These are phyloP conservation scores for Citrus reticulata DNA, from an alignment of 345 rosid genomes.

Conservation along the genomic window DNA sequence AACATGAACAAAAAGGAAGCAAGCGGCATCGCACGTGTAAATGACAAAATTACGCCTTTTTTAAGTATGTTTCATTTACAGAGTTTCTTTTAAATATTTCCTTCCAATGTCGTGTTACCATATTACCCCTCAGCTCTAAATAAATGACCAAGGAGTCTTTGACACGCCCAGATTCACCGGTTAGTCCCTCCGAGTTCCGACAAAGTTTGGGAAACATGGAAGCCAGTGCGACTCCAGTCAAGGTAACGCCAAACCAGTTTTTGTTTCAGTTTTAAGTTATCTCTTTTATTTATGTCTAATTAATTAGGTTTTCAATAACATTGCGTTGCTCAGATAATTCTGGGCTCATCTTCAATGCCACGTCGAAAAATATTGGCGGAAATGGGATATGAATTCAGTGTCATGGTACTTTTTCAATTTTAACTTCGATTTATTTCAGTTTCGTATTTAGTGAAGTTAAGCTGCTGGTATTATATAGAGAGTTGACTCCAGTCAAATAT, in stretches of 20 bases:
- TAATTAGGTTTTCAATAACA: not conserved
- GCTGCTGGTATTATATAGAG: not conserved
- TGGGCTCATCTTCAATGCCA: conserved; percentile 80
- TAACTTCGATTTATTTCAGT: not conserved
- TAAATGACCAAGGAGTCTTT: not conserved
- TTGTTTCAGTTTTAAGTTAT: not conserved
- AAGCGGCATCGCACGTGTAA: no score
- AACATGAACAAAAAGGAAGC: not conserved
- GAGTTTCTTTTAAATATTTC: not conserved
- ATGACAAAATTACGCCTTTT: no score
- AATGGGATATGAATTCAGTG: conserved; percentile 86
- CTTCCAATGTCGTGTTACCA: not conserved
- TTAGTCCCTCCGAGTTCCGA: not conserved
- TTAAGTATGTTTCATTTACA: not conserved
- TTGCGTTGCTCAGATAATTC: conserved; percentile 49
- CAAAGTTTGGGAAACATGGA: conserved; percentile 28
- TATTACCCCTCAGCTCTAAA: not conserved
- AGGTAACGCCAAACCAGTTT: conserved; percentile 30
- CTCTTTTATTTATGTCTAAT: not conserved
- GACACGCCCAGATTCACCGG: not conserved
- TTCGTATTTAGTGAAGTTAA: not conserved
- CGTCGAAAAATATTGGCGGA: conserved; percentile 65
- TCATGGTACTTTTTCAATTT: conserved; percentile 41
- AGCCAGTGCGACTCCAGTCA: conserved; percentile 35
- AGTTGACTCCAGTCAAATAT: not conserved